Conservation (phyloP, 139 green algal genomes). For the Pycnococcus provasolii region DNA sequence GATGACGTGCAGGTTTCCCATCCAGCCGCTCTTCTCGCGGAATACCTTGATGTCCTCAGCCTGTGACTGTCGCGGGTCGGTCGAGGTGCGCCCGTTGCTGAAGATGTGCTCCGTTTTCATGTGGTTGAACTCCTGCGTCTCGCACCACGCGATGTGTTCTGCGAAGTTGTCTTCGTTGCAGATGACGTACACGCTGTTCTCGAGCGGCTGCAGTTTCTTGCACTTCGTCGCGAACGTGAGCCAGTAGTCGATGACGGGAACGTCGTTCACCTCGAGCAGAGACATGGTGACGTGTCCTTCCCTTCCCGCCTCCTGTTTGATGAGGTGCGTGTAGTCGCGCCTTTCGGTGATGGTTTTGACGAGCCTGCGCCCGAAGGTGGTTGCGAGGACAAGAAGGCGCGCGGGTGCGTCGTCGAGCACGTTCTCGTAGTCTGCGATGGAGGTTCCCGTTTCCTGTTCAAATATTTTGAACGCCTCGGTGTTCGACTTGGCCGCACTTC, state of each 20-base stretch:
- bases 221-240: neutral
- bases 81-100: too few relatives aligned
- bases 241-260: constrained; percentile 1
- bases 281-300: neutral
- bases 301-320: neutral
- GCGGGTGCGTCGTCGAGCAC: too few relatives aligned
- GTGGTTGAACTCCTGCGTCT: too few relatives aligned
- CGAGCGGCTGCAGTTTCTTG: neutral
- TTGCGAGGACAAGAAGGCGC: too few relatives aligned
- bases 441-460: too few relatives aligned
- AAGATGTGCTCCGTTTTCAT: too few relatives aligned
- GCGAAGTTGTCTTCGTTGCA: neutral
- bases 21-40: neutral
- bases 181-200: neutral
- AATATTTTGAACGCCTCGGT: too few relatives aligned
- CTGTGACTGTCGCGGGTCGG: too few relatives aligned
- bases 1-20: neutral
- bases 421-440: too few relatives aligned
- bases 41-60: neutral
- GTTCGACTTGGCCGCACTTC: too few relatives aligned
- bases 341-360: too few relatives aligned
- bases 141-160: neutral
- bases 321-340: neutral
- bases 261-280: neutral
- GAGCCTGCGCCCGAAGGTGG: too few relatives aligned